phyloP scores from a whole-genome alignment of 176 grass and related monocot genomes.

The Areca catechu region DNA sequence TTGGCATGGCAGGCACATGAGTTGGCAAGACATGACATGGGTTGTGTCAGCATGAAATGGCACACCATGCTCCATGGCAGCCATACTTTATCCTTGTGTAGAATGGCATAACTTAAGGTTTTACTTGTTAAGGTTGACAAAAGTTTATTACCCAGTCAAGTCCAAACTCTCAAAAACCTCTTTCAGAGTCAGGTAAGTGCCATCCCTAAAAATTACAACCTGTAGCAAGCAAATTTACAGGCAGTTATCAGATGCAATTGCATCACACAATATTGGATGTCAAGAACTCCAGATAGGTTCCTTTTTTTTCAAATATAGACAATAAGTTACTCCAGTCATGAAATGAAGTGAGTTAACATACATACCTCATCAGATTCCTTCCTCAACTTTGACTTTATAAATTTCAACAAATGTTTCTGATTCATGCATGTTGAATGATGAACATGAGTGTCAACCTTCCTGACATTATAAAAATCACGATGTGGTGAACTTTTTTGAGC shows the following conservation, averaged over 20 bases:
- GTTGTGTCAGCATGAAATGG: too few species aligned
- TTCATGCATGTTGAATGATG: conserved; percentile 99
- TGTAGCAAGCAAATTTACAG: conserved; percentile 25
- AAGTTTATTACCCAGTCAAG: conserved; percentile 66
- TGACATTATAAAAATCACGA: conserved; percentile 89
- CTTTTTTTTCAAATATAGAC: too few species aligned
- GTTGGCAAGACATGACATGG: too few species aligned
- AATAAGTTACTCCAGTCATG: not conserved
- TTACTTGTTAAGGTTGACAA: conserved; percentile 2
- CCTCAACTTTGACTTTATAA: conserved; percentile 91
- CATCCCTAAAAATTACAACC: conserved; percentile 98
- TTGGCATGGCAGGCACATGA: too few species aligned
- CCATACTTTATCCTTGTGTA: too few species aligned
- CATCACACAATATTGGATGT: too few species aligned
- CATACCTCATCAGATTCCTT: conserved; percentile 86
- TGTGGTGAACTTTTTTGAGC: conserved; percentile 95
- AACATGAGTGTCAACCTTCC: conserved; percentile 97
- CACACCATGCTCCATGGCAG: too few species aligned
- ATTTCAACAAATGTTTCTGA: conserved; percentile 92
- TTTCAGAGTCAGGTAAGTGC: conserved; percentile 88
- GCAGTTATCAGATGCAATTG: too few species aligned
- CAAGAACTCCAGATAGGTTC: too few species aligned
- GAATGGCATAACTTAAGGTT: too few species aligned
- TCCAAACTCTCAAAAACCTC: conserved; percentile 97
- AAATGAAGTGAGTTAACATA: conserved; percentile 5